A percentile compares a stretch with the other conserved stretches of the same genome.
Conservation (phyloP, 768 basidiomycete genomes). For the Grammothele lineata region DNA sequence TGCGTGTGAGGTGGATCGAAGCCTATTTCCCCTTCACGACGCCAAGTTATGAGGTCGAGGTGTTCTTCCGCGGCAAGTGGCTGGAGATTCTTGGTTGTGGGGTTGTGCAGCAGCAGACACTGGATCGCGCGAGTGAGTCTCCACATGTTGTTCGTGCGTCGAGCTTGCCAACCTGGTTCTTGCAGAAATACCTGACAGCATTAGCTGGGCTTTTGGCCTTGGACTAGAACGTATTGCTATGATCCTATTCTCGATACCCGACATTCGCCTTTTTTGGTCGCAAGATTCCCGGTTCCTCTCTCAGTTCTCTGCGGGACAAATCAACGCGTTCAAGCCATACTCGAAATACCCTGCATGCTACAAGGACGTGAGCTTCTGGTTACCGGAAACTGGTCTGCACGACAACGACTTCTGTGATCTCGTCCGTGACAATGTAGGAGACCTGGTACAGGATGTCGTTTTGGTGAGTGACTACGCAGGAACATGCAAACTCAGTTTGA, state of each 20-base stretch:
- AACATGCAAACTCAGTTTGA: no score
- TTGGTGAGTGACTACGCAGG: conserved; percentile 45
- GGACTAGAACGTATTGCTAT: conserved; percentile 97
- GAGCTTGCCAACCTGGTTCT: neutral
- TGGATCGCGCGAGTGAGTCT: conserved; percentile 78
- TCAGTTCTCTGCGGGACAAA: conserved; percentile 76
- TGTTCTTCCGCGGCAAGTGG: conserved; percentile 95
- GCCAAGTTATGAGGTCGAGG: conserved; percentile 97
- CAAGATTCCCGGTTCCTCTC: conserved; percentile 78
- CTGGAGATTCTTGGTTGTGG: conserved; percentile 94
- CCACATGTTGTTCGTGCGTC: neutral
- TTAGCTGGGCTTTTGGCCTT: conserved; percentile 98
- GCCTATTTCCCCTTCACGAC: conserved; percentile 98
- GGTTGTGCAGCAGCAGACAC: conserved; percentile 83
- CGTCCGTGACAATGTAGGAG: conserved; percentile 88
- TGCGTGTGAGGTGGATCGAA: conserved; percentile 94
- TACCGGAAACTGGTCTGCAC: conserved; percentile 57
- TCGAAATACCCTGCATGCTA: conserved; percentile 90
- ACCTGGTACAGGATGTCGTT: conserved; percentile 87
- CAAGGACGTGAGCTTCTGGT: conserved; percentile 97
- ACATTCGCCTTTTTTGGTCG: conserved; percentile 98
- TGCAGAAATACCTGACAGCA: conserved; percentile 72
- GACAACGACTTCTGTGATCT: conserved; percentile 98
- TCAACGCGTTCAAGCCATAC: conserved; percentile 84
- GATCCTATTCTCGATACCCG: conserved; percentile 95